Evolutionary conservation across 2,329 filamentous ascomycete genomes (phyloP).

Genomic region (Bertia moriformis): DNA sequence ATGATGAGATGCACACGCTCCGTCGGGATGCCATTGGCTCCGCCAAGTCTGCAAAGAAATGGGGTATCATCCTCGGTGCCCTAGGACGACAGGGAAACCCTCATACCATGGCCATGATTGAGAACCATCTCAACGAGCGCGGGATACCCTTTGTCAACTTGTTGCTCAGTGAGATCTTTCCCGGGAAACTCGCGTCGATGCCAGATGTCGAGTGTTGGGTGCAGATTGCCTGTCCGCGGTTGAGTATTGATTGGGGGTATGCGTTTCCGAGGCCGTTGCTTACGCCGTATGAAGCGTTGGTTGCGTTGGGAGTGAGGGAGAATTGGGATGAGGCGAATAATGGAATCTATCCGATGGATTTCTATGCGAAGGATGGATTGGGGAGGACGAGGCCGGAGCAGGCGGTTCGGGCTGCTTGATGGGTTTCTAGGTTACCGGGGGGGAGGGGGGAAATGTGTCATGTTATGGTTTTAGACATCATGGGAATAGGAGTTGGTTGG

Average conservation of each 20-base stretch:
- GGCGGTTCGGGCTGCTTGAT: not conserved
- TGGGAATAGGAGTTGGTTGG: too few species aligned
- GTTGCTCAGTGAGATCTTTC: constrained; percentile 87
- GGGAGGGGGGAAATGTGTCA: too few species aligned
- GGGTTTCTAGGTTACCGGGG: too few species aligned
- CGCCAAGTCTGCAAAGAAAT: constrained; percentile 68
- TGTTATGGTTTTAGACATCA: too few species aligned
- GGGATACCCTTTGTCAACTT: constrained; percentile 75
- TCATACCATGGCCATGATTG: constrained; percentile 76
- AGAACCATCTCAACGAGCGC: constrained; percentile 54
- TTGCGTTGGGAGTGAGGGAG: constrained; percentile 68
- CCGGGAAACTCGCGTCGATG: constrained; percentile 89
- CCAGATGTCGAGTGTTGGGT: constrained; percentile 93
- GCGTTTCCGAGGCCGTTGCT: constrained; percentile 78
- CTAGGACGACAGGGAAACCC: constrained; percentile 91
- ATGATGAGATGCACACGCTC: constrained; percentile 75
- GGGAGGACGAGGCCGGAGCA: constrained; percentile 44
- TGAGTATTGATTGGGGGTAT: constrained; percentile 99
- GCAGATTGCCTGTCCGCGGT: constrained; percentile 85
- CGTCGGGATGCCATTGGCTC: constrained; percentile 63
- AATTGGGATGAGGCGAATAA: constrained; percentile 44
- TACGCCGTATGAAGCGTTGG: constrained; percentile 87
- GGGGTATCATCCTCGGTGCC: constrained; percentile 87
- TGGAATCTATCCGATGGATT: constrained; percentile 91
- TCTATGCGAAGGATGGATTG: constrained; percentile 82